phyloP scores from a whole-genome alignment of 108 stramenopile species.

The Craspedostauros australis region DNA sequence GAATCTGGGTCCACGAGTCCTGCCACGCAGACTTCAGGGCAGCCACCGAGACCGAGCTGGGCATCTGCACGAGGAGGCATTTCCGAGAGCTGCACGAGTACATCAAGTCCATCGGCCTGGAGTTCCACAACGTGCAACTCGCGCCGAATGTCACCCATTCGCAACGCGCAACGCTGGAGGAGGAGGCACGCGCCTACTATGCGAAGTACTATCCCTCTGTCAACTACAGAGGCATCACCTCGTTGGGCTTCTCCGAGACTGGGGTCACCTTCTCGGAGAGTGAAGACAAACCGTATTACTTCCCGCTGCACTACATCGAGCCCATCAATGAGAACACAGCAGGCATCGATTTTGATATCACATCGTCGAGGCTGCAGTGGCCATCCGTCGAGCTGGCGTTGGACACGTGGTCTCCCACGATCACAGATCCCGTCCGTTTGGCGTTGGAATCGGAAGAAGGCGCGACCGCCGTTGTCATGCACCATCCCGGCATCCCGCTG shows the following conservation, averaged over 20 bases:
- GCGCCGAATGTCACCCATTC: slow-evolving; percentile 15
- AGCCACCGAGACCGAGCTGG: background rate
- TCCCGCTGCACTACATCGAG: slow-evolving; percentile 17
- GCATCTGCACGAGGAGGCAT: slow-evolving; percentile 9
- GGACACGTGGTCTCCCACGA: background rate
- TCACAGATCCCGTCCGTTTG: slow-evolving; percentile 6
- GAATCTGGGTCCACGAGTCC: background rate
- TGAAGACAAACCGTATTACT: slow-evolving; percentile 9
- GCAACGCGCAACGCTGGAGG: slow-evolving; percentile 6
- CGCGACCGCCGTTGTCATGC: slow-evolving; percentile 13
- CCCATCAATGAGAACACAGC: slow-evolving; percentile 17
- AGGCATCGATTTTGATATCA: slow-evolving; percentile 15
- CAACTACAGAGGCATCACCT: slow-evolving; percentile 10
- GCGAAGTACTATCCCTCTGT: background rate
- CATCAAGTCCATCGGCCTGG: slow-evolving; percentile 12
- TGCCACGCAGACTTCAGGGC: background rate
- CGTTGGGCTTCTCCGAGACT: slow-evolving; percentile 8
- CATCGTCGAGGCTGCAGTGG: background rate
- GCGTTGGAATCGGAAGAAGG: slow-evolving; percentile 9
- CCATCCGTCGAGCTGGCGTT: background rate
- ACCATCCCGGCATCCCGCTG: slow-evolving; percentile 16
- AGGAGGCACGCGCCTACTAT: slow-evolving; percentile 8
- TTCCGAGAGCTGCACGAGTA: slow-evolving; percentile 38
- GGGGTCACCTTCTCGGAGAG: background rate
- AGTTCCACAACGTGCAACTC: slow-evolving; percentile 25